Percentiles rank a stretch among this genome's conserved stretches.
phyloP scores from a whole-genome alignment of 768 basidiomycete genomes.

The Gloeopeniophorella convolvens region DNA sequence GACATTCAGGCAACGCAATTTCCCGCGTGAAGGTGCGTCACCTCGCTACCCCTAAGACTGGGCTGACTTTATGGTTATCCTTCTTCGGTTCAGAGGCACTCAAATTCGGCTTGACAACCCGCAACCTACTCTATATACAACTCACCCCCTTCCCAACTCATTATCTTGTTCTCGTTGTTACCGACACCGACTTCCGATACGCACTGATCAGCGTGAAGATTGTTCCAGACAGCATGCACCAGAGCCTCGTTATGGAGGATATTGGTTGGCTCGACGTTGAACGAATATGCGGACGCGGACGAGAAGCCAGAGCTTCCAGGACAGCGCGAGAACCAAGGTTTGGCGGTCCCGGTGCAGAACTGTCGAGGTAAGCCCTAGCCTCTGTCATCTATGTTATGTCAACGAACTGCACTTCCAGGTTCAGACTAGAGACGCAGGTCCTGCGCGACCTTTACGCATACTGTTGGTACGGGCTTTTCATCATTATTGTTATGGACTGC shows the following conservation, averaged over 20 bases:
- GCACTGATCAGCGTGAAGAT: conserved; percentile 69
- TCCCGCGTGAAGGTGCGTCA: conserved; percentile 52
- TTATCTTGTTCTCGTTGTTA: conserved; percentile 80
- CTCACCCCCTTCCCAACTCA: conserved; percentile 71
- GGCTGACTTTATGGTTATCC: not conserved
- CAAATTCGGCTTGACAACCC: conserved; percentile 62
- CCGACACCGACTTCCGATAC: conserved; percentile 70
- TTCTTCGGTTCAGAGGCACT: conserved; percentile 43
- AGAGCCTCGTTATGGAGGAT: conserved; percentile 64
- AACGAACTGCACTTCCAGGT: conserved; percentile 28
- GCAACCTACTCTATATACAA: conserved; percentile 67
- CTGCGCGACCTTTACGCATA: conserved; percentile 79
- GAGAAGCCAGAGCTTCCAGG: conserved; percentile 24
- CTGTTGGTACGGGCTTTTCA: conserved; percentile 55
- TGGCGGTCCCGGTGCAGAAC: not conserved
- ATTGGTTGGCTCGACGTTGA: conserved; percentile 73
- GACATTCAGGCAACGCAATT: conserved; percentile 62
- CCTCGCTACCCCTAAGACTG: not conserved
- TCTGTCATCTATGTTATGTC: not conserved
- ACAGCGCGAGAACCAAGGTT: conserved; percentile 26
- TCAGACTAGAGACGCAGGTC: conserved; percentile 65
- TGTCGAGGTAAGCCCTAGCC: conserved; percentile 8
- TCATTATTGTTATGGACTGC: not conserved
- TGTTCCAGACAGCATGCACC: conserved; percentile 47
- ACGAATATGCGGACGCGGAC: conserved; percentile 45